phyloP scores from a whole-genome alignment of 2,329 filamentous ascomycete species.

The Fusarium illudens region DNA sequence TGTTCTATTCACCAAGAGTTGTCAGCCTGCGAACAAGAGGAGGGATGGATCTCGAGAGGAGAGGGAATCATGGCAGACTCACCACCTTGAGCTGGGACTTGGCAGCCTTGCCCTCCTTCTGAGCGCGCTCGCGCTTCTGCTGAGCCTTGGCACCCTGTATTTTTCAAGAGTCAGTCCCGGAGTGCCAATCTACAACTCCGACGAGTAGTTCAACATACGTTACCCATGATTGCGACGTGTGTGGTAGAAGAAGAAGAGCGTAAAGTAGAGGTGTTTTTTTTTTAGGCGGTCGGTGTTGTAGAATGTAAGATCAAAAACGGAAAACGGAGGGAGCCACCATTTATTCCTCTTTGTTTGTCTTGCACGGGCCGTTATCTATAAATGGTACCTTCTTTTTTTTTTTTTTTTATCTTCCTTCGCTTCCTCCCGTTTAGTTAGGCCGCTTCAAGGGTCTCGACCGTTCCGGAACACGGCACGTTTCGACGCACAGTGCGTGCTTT shows the following conservation, averaged over 20 bases:
- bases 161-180: conserved; percentile 33
- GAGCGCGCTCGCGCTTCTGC: conserved; percentile 77
- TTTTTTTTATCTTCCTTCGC: background rate
- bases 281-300: conserved; percentile 28
- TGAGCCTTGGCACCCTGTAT: conserved; percentile 70
- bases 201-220: conserved; percentile 41
- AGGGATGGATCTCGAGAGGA: background rate
- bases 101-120: conserved; percentile 64
- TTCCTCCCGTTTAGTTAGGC: conserved; percentile 1
- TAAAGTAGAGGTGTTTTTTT: conserved; percentile 5
- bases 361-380: conserved; percentile 29
- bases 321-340: conserved; percentile 25
- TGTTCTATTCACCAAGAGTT: conserved; percentile 62
- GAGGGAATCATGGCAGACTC: conserved; percentile 45
- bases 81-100: conserved; percentile 76
- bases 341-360: conserved; percentile 28
- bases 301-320: conserved; percentile 21
- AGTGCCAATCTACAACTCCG: background rate
- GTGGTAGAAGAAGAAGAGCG: conserved; percentile 1
- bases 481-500: background rate
- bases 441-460: conserved; percentile 28
- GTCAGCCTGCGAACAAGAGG: conserved; percentile 27
- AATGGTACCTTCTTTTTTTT: conserved; percentile 9
- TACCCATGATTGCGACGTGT: conserved; percentile 46
- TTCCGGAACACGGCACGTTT: conserved; percentile 19